These are phyloP conservation scores for Suillus clintonianus DNA, from an alignment of 768 basidiomycete genomes.

Conservation along the genomic window DNA sequence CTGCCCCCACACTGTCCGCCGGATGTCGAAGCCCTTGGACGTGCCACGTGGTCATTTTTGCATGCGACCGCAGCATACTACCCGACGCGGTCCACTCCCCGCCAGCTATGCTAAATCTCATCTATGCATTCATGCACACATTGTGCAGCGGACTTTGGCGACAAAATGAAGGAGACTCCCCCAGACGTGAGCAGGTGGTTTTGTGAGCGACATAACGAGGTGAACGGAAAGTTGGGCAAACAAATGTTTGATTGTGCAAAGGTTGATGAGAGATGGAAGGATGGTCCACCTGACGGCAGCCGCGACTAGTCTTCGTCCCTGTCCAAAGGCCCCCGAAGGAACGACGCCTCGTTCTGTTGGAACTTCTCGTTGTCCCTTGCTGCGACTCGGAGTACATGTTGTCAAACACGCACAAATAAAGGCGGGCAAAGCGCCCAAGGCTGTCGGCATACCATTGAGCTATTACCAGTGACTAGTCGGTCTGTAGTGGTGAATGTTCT, in stretches of 20 bases:
- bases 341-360: no score
- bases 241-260: slow-evolving; percentile 77
- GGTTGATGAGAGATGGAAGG: slow-evolving; percentile 89
- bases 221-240: slow-evolving; percentile 88
- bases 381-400: no score
- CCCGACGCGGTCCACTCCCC: slow-evolving; percentile 74
- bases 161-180: slow-evolving; percentile 62
- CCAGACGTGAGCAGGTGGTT: slow-evolving; percentile 89
- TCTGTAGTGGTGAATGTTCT: no score
- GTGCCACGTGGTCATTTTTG: slow-evolving; percentile 95
- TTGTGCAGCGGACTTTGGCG: slow-evolving; percentile 83
- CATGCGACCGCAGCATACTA: slow-evolving; percentile 96
- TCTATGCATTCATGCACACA: slow-evolving; percentile 85
- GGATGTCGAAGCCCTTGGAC: slow-evolving; percentile 86
- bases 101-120: slow-evolving; percentile 81
- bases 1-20: slow-evolving; percentile 79
- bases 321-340: no score
- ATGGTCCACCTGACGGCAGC: slow-evolving; percentile 84
- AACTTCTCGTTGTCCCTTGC: no score
- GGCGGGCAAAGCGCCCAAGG: no score
- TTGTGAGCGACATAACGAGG: slow-evolving; percentile 91
- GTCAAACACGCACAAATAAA: no score
- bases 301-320: slow-evolving; percentile 62
- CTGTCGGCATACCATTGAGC: no score
- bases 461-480: no score